Base-by-base conservation (phyloP, 2,329 filamentous ascomycete species). In the Leptographium flavum region DNA sequence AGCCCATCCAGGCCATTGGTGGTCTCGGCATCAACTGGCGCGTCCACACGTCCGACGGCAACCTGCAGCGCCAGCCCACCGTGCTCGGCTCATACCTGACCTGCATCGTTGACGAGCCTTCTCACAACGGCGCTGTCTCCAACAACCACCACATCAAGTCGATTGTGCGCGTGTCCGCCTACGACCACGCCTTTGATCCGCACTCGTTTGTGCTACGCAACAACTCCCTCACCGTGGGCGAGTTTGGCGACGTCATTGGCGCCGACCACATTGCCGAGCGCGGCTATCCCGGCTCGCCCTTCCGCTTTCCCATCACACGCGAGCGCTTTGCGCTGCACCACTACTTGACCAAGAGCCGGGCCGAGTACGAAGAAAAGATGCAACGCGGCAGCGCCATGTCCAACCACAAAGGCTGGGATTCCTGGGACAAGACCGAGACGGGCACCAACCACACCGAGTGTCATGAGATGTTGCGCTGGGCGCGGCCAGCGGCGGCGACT, bases 391-490 rank as follows among this genome's bases (percentile, higher is more conserved):
- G 46, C 31, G 48, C 17, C 41, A 50, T 50, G 48, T 50, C 48
- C 32, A 44, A 46, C 43, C 46, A 46, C 43, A 50, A 50, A 33
- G 38, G 30, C 32, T 48, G 46, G 46, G 43, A 46, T 2, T 39
- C 10, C 2, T 48, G 45, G 48, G 28, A 48, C 7, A 10, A 41
- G 33, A 42, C 43, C 23, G 45, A 50, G 28, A 31, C 31, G 2
- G 23, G 23, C 37, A 32, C 25, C 43, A 32, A 22, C 40, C 43
- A n/a, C 46, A 45, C 25, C 2, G 17, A 10, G 37, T 46, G 28
- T 17, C 27, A 15, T 40, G 48, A 50, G 38, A 50, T 50, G 48
- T 17, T 47, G 40, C 48, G 48, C n/a, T 50, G 48, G 48, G 46
- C 48, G 3, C 15, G 6, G n/a, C 39, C 39, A 25, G n/a, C n/a